phyloP scores from a whole-genome alignment of 768 basidiomycete genomes.

The Kwoniella dejecticola region DNA sequence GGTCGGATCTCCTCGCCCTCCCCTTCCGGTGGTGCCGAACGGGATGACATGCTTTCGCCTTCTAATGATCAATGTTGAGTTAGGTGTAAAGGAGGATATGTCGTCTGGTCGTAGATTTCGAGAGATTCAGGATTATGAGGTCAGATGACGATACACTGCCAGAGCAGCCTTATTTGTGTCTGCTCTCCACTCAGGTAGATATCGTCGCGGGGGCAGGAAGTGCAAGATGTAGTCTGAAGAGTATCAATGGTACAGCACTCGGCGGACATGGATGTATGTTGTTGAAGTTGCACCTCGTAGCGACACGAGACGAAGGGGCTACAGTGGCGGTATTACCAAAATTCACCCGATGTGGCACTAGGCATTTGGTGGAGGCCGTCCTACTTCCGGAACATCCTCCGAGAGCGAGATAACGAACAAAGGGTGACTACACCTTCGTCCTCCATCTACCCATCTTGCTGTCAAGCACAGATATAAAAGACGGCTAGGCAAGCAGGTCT shows the following conservation, averaged over 20 bases:
- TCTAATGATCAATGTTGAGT: background rate
- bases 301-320: background rate
- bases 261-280: background rate
- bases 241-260: background rate
- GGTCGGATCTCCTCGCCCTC: constrained; percentile 53
- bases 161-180: too few species aligned
- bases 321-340: constrained; percentile 10
- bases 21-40: constrained; percentile 48
- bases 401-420: constrained; percentile 5
- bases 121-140: too few species aligned
- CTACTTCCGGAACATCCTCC: background rate
- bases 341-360: constrained; percentile 17
- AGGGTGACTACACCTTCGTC: too few species aligned
- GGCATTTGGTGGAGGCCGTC: constrained; percentile 16
- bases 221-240: too few species aligned
- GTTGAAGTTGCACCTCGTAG: background rate
- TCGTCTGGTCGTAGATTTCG: too few species aligned
- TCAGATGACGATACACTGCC: too few species aligned
- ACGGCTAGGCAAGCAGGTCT: background rate
- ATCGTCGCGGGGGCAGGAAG: too few species aligned
- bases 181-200: too few species aligned
- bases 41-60: constrained; percentile 35
- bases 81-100: too few species aligned
- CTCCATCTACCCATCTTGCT: too few species aligned
- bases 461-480: too few species aligned